Conservation (phyloP, 129 eudicot genomes). For the Saussurea involucrata region DNA sequence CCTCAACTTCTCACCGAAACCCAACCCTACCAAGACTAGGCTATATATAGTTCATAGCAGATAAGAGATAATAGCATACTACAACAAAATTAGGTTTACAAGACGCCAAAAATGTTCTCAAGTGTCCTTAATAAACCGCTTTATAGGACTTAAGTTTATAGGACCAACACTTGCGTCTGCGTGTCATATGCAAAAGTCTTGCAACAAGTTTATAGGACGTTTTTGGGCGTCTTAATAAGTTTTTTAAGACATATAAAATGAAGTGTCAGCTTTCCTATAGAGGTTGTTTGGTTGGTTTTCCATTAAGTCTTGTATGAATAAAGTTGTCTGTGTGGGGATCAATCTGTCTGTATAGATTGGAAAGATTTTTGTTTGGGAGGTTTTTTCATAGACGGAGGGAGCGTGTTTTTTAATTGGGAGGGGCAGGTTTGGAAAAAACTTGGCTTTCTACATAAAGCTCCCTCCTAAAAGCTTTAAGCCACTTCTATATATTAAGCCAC, state of each 20-base stretch:
- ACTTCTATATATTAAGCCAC: no score
- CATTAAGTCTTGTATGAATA: no score
- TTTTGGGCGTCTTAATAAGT: background rate
- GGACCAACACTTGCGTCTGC: background rate
- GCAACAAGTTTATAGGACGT: background rate
- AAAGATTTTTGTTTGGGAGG: no score
- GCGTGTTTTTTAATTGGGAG: no score
- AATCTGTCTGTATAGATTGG: no score
- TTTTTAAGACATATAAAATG: background rate
- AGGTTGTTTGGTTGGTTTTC: no score
- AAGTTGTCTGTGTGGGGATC: no score
- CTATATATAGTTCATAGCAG: background rate
- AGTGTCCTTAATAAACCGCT: background rate
- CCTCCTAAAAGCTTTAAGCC: no score
- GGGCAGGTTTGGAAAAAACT: no score
- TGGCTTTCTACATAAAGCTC: no score
- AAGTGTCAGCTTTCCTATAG: background rate
- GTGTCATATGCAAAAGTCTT: background rate
- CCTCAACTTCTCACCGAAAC: no score
- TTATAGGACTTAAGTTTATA: background rate
- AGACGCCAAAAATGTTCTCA: background rate
- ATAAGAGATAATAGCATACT: background rate
- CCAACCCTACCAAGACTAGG: background rate
- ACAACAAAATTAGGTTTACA: background rate
- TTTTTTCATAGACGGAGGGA: no score